These are phyloP conservation scores for Nannochloris sp. DNA, from an alignment of 139 green algal species.

Conservation along the genomic window DNA sequence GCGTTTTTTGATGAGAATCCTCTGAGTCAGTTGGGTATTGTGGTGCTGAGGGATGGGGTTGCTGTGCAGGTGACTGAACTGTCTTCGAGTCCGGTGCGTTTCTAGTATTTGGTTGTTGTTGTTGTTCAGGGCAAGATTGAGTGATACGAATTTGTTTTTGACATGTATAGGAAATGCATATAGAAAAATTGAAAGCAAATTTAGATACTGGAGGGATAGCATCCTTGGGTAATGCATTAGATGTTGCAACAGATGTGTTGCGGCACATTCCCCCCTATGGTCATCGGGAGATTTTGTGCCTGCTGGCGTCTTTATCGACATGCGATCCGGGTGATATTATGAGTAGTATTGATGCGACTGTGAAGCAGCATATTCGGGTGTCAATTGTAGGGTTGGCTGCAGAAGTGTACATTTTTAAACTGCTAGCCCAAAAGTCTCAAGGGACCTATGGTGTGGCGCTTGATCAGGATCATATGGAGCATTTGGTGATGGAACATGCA, in stretches of 20 bases:
- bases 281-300: conserved; percentile 74
- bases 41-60: conserved; percentile 72
- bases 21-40: conserved; percentile 78
- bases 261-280: conserved; percentile 74
- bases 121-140: not conserved
- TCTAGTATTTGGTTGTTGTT: not conserved
- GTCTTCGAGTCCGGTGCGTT: conserved; percentile 38
- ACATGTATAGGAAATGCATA: conserved; percentile 27
- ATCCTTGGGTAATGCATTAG: conserved; percentile 81
- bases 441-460: conserved; percentile 75
- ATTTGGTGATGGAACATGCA: conserved; percentile 54
- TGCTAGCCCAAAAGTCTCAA: conserved; percentile 45
- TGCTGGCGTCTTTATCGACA: conserved; percentile 73
- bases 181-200: conserved; percentile 32
- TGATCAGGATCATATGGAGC: conserved; percentile 60
- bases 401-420: conserved; percentile 73
- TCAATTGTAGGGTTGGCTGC: conserved; percentile 66
- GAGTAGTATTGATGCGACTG: conserved; percentile 48
- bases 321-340: conserved; percentile 83
- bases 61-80: conserved; percentile 68
- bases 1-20: conserved; percentile 96
- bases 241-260: conserved; percentile 54
- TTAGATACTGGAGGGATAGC: conserved; percentile 49
- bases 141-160: no score
- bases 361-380: conserved; percentile 44